Percentiles rank a stretch among this genome's conserved stretches.
Conservation (phyloP, 148 eudicot species). For the Rhododendron griersonianum region DNA sequence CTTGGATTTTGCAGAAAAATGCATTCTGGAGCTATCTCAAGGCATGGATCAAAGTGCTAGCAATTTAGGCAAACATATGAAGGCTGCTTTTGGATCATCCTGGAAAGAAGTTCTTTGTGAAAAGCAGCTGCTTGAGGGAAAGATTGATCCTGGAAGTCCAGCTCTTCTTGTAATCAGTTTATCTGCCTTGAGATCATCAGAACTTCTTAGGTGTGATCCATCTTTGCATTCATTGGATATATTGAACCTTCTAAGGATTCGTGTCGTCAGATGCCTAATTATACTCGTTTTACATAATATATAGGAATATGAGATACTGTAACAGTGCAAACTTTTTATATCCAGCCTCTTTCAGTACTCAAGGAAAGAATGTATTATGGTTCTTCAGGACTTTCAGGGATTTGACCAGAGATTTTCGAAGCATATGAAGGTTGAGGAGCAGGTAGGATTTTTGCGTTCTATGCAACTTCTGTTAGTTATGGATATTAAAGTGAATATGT, state of each 20-base stretch:
- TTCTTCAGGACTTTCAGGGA: slow-evolving; percentile 61
- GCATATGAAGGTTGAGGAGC: slow-evolving; percentile 93
- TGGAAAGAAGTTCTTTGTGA: slow-evolving; percentile 76
- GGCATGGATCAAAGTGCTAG: slow-evolving; percentile 40
- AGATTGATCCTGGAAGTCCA: slow-evolving; percentile 80
- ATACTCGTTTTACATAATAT: neutral
- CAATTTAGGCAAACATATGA: slow-evolving; percentile 53
- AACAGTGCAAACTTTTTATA: neutral
- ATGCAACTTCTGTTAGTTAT: slow-evolving; percentile 3
- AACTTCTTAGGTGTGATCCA: slow-evolving; percentile 61
- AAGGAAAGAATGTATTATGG: neutral
- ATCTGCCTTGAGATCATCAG: slow-evolving; percentile 84
- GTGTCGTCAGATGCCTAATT: neutral
- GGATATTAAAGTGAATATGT: neutral
- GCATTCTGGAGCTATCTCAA: slow-evolving; percentile 50
- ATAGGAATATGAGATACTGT: neutral
- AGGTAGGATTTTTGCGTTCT: slow-evolving; percentile 43
- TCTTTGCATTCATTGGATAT: neutral
- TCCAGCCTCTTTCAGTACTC: neutral
- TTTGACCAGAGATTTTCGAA: slow-evolving; percentile 86
- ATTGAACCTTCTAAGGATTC: neutral
- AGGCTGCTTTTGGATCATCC: slow-evolving; percentile 59
- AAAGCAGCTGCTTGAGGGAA: slow-evolving; percentile 52
- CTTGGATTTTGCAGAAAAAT: slow-evolving; percentile 46
- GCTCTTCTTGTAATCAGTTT: slow-evolving; percentile 66